These are phyloP conservation scores for Cladobotryum protrusum DNA, from an alignment of 2,329 filamentous ascomycete species.

Conservation along the genomic window DNA sequence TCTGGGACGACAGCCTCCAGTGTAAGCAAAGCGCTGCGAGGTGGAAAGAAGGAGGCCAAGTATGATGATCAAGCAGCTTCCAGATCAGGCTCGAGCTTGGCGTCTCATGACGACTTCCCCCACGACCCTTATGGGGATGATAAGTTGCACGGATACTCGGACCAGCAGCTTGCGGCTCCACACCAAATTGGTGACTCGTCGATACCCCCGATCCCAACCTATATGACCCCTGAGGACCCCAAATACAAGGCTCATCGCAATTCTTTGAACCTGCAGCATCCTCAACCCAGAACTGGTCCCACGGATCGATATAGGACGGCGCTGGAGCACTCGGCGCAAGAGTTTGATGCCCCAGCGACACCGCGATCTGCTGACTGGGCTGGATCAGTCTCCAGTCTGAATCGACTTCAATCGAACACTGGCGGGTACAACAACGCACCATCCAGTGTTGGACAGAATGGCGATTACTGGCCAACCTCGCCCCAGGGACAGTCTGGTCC, in stretches of 20 bases:
- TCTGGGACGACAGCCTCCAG: conserved; percentile 93
- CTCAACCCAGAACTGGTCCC: conserved; percentile 67
- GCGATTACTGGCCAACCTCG: conserved; percentile 42
- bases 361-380: conserved; percentile 58
- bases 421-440: conserved; percentile 44
- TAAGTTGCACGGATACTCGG: conserved; percentile 53
- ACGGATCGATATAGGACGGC: conserved; percentile 68
- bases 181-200: conserved; percentile 20
- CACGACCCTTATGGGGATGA: conserved; percentile 55
- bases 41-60: conserved; percentile 53
- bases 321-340: conserved; percentile 65
- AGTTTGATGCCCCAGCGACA: conserved; percentile 56
- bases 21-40: conserved; percentile 69
- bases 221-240: conserved; percentile 57
- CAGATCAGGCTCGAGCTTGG: conserved; percentile 70
- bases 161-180: conserved; percentile 38
- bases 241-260: conserved; percentile 80
- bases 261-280: conserved; percentile 72
- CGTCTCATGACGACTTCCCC: conserved; percentile 53
- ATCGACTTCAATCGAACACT: conserved; percentile 42
- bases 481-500: conserved; percentile 39
- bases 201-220: conserved; percentile 41
- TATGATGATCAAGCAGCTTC: conserved; percentile 58
- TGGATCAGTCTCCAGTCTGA: conserved; percentile 53
- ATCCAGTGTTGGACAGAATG: conserved; percentile 27